Evolutionary conservation across 1,139 yeast genomes (phyloP).

Genomic region (Blastobotrys ciferrii): DNA sequence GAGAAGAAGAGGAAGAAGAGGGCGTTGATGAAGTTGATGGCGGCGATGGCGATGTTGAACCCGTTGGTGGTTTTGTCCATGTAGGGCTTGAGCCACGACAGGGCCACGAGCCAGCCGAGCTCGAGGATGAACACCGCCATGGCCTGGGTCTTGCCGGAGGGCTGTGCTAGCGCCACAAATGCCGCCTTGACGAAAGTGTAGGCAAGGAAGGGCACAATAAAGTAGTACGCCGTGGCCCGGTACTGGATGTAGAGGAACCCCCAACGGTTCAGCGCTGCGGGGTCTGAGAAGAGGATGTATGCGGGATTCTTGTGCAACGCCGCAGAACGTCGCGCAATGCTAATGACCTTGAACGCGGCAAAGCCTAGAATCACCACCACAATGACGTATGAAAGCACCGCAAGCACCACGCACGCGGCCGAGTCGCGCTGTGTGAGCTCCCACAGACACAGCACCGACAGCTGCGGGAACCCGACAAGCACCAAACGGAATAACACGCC

Average conservation of each 20-base stretch:
- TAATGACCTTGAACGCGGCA: slow-evolving; percentile 70
- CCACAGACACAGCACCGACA: slow-evolving; percentile 82
- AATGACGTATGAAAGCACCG: slow-evolving; percentile 62
- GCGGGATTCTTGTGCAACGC: slow-evolving; percentile 87
- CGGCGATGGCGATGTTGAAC: slow-evolving; percentile 81
- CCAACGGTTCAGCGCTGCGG: slow-evolving; percentile 74
- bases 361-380: slow-evolving; percentile 60
- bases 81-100: slow-evolving; percentile 78
- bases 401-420: slow-evolving; percentile 76
- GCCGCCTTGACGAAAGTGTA: slow-evolving; percentile 74
- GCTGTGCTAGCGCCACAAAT: slow-evolving; percentile 83
- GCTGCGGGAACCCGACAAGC: slow-evolving; percentile 80
- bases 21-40: slow-evolving; percentile 55
- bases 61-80: slow-evolving; percentile 94
- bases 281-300: slow-evolving; percentile 82
- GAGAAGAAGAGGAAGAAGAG: slow-evolving; percentile 87
- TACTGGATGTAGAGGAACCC: slow-evolving; percentile 92
- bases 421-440: slow-evolving; percentile 82
- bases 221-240: slow-evolving; percentile 85
- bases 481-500: slow-evolving; percentile 85
- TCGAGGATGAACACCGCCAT: slow-evolving; percentile 74
- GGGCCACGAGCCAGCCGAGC: slow-evolving; percentile 57
- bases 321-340: slow-evolving; percentile 69
- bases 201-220: slow-evolving; percentile 60
- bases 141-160: slow-evolving; percentile 76